A percentile compares a stretch with the other conserved stretches of the same genome.
These are phyloP conservation scores for Globisporangium cederbergense DNA, from an alignment of 352 stramenopile species.

Conservation along the genomic window DNA sequence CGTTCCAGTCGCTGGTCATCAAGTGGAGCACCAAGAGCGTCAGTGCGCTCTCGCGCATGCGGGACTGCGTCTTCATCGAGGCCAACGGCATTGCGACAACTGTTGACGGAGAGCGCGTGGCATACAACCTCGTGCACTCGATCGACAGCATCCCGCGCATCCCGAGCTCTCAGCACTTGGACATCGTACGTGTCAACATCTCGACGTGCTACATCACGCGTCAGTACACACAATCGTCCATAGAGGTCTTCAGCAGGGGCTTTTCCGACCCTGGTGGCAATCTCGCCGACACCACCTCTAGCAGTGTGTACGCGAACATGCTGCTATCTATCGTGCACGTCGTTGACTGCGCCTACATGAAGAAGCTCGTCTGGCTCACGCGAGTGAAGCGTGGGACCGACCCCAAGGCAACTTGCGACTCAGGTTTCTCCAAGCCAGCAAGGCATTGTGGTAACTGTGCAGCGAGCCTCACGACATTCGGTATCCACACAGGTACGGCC, in stretches of 20 bases:
- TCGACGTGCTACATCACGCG: conserved; percentile 13
- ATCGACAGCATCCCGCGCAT: conserved; percentile 9
- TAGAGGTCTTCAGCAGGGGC: conserved; percentile 6
- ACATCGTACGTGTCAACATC: conserved; percentile 27
- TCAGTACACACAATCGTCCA: conserved; percentile 2
- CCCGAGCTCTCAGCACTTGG: conserved; percentile 18
- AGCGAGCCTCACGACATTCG: conserved; percentile 25
- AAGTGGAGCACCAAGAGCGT: conserved; percentile 33
- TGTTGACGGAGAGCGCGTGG: neutral
- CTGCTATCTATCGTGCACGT: conserved; percentile 4
- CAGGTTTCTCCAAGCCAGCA: too few relatives aligned
- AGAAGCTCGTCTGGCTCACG: conserved; percentile 7
- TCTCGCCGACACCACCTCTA: neutral
- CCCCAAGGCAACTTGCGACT: too few relatives aligned
- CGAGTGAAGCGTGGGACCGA: conserved; percentile 4
- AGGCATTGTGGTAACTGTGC: conserved; percentile 20
- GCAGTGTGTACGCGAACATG: neutral
- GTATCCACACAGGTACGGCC: conserved; percentile 20
- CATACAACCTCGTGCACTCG: conserved; percentile 2
- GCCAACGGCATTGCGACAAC: neutral
- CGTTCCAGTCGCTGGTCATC: conserved; percentile 39
- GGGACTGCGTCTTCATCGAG: conserved; percentile 39
- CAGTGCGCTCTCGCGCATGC: conserved; percentile 26
- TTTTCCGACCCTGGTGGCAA: neutral
- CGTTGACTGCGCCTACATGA: conserved; percentile 13